Conservation (phyloP, 495 filamentous ascomycete genomes). For the Aspergillus indologenus region DNA sequence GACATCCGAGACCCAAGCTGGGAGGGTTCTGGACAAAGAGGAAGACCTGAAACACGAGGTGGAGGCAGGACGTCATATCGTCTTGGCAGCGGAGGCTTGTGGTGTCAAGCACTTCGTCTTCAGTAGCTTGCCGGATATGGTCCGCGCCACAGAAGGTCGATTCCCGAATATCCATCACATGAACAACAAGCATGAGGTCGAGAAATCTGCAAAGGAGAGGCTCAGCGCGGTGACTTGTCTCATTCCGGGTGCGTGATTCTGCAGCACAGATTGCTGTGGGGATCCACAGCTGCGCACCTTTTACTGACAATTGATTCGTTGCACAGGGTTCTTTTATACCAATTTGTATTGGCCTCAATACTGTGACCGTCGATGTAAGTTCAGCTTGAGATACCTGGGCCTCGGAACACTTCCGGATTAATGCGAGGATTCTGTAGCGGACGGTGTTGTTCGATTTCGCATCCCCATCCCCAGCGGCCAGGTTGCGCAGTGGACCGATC, state of each 20-base stretch:
- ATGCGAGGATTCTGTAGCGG: conserved; percentile 6
- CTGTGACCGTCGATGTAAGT: conserved; percentile 10
- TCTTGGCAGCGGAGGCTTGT: conserved; percentile 30
- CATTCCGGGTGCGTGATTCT: conserved; percentile 17
- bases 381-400: neutral
- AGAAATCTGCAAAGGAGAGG: conserved; percentile 13
- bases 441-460: conserved; percentile 20
- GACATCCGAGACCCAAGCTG: conserved; percentile 22
- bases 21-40: conserved; percentile 13
- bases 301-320: neutral
- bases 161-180: conserved; percentile 20
- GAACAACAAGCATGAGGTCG: conserved; percentile 20
- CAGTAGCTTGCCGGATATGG: conserved; percentile 30
- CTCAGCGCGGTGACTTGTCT: conserved; percentile 14
- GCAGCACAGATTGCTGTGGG: neutral
- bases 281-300: too few species aligned
- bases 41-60: conserved; percentile 34
- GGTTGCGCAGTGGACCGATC: conserved; percentile 22
- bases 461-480: conserved; percentile 13
- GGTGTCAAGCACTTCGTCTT: conserved; percentile 36
- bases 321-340: conserved; percentile 20
- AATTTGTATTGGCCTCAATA: conserved; percentile 22
- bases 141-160: conserved; percentile 7
- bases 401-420: neutral
- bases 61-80: conserved; percentile 29